Base-by-base conservation (phyloP, 2,329 filamentous ascomycete genomes). In the Curvularia spicifera region DNA sequence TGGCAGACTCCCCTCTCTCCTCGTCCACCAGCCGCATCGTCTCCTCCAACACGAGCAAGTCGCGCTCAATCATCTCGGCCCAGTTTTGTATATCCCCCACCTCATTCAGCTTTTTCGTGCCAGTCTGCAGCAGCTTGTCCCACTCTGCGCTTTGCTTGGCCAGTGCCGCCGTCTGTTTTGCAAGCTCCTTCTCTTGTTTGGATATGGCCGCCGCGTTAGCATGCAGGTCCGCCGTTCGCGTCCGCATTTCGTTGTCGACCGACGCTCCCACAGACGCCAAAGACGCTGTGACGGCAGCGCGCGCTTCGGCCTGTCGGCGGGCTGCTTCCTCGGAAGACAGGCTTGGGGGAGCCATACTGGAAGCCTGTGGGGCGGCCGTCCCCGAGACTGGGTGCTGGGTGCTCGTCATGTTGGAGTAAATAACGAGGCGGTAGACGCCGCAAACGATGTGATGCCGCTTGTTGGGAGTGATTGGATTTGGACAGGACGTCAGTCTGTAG, bases 31-130 rank as follows among this genome's bases (percentile, higher is more conserved):
- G 53, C 53, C 76, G 65, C 51, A 78, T 46, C 24, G 77, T 79
- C 63, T 79, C 77, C 62, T 79, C 77, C 59, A 79, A 53, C 39
- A 78, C 76, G 53, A 79, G 43, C 57, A 79, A 46, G 49, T 79
- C 77, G 46, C 76, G 65, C 60, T 79, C 91, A 70, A 94, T 81
- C 78, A 93, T 86, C 83, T 95, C 91, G 22, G 91, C 90, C 91
- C 91, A 95, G 75, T 93, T 93, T 81, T 94, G 90, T 71, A 94
- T 85, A 72, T 93, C 88, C 24, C 91, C 90, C 60, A 93, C 81
- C 81, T 93, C 90, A 79, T 93, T 93, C 58, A 94, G 79, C 70
- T 83, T 83, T 64, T 83, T 83, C 45, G 85, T 84, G 35, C 88
- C 87, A 57, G 82, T 83, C 65, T 85, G 84, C 5, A 87, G 87